phyloP scores from a whole-genome alignment of 108 stramenopile genomes.

The Nannochloropsis gaditana region DNA sequence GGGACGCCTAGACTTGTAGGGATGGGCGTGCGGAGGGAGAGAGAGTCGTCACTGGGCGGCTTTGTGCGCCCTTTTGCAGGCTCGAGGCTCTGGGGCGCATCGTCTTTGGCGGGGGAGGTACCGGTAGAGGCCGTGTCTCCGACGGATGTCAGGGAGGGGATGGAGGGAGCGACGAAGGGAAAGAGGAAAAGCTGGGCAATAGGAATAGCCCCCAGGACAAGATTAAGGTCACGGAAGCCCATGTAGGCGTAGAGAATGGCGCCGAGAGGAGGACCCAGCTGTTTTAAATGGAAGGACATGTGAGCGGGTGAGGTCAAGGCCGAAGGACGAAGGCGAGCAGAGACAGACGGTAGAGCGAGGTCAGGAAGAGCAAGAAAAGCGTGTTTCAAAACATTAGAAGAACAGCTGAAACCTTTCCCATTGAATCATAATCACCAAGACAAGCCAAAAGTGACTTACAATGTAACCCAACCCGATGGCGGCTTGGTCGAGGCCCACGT shows the following conservation, averaged over 20 bases:
- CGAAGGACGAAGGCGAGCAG: not conserved
- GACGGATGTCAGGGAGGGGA: not conserved
- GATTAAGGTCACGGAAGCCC: constrained; percentile 1
- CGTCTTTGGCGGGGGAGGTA: not conserved
- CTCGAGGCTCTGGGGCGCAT: too few relatives aligned
- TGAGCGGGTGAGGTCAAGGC: not conserved
- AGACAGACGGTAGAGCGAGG: not conserved
- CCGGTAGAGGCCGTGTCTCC: not conserved
- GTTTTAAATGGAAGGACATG: not conserved
- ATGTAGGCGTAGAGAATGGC: constrained; percentile 13
- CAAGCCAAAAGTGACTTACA: not conserved
- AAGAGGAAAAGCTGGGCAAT: constrained; percentile 8
- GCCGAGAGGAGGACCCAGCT: not conserved
- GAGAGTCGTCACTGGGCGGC: too few relatives aligned
- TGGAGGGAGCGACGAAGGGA: constrained; percentile 3
- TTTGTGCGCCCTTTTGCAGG: too few relatives aligned
- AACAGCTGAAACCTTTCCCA: not conserved
- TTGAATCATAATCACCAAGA: not conserved
- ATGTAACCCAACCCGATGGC: constrained; percentile 8
- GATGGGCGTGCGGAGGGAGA: too few relatives aligned
- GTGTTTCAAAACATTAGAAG: not conserved
- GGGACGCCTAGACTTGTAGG: too few relatives aligned
- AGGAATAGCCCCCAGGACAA: not conserved
- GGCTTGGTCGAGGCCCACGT: constrained; percentile 4
- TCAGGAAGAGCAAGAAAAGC: not conserved